Base-by-base conservation (phyloP, 1,284 basidiomycete genomes). In the Malassezia vespertilionis region DNA sequence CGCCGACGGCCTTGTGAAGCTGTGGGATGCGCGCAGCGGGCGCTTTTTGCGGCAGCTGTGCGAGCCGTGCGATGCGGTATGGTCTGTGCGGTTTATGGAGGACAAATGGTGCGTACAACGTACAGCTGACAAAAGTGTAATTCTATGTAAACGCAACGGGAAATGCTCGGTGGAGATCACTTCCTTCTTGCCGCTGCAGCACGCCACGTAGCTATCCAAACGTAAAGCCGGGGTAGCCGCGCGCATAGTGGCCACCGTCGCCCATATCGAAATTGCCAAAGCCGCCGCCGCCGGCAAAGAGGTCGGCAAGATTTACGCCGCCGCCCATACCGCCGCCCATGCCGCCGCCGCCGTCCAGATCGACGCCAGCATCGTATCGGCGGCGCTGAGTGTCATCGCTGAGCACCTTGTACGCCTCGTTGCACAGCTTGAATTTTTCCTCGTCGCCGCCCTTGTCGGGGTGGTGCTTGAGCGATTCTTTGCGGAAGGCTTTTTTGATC, bases 121-220 rank as follows among this genome's bases (percentile, higher is more conserved):
- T 73, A 77, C 79, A 58, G 77, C 80, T 50, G 86, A 87, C 68
- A 80, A 80, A 48, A 84, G 81, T 24, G 85, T 83, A 26, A 76
- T 93, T 40, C 79, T 90, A 73, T 85, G 84, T 72, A 83, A 82
- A 75, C 76, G 86, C 46, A 80, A 77, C 34, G 84, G 82, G 32
- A 83, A 82, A 76, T 91, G 85, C 33, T 80, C 84, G n/a, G 80
- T 91, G 72, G 89, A 93, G 74, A 80, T 93, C 8, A 65, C 65
- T 32, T 67, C 71, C 7, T 71, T 71, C 46, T 45, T 66, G 26
- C 70, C 71, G 17, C 31, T 33, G 8, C 8, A 33, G n/a, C 27
- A 14, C 12, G 21, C 21, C 15, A 33, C 32, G n/a, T 33, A 18
- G 32, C 15, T 24, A 49, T 30, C 46, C 46, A 28, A 49, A 49